These are phyloP conservation scores for Musa balbisiana DNA, from an alignment of 202 grass and related monocot species.

Conservation along the genomic window DNA sequence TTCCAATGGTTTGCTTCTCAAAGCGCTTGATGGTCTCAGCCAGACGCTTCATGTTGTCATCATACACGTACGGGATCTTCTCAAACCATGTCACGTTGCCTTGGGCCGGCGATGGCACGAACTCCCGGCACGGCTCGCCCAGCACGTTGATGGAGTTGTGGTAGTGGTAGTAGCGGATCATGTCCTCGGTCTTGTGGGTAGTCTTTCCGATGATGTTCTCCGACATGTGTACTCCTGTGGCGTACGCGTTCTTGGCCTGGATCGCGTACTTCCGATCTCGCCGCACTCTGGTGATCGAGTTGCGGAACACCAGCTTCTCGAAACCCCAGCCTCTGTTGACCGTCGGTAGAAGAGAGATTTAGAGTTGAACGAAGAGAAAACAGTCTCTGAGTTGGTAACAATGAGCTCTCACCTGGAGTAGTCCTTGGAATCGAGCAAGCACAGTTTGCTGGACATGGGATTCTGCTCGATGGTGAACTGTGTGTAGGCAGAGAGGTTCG, in stretches of 20 bases:
- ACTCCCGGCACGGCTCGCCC: slow-evolving; percentile 56
- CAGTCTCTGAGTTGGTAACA: too few relatives aligned
- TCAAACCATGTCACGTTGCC: slow-evolving; percentile 61
- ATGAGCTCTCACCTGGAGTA: not conserved
- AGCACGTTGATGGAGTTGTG: slow-evolving; percentile 87
- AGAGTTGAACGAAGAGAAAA: too few relatives aligned
- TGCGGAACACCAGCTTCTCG: slow-evolving; percentile 86
- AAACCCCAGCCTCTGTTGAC: slow-evolving; percentile 63
- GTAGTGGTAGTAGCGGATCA: slow-evolving; percentile 91
- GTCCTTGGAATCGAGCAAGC: not conserved
- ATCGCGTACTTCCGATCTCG: slow-evolving; percentile 83
- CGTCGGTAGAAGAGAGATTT: too few relatives aligned
- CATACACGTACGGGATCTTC: slow-evolving; percentile 71
- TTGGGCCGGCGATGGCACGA: slow-evolving; percentile 41
- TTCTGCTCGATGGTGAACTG: slow-evolving; percentile 15
- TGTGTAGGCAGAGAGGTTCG: not conserved
- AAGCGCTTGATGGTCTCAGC: slow-evolving; percentile 41
- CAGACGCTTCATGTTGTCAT: slow-evolving; percentile 58
- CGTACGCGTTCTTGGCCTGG: slow-evolving; percentile 75
- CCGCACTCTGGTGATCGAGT: slow-evolving; percentile 71
- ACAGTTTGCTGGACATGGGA: slow-evolving; percentile 9
- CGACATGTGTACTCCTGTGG: slow-evolving; percentile 86
- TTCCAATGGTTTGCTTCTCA: slow-evolving; percentile 55
- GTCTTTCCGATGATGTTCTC: slow-evolving; percentile 85
- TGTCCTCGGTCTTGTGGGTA: slow-evolving; percentile 84